Conservation (phyloP, 2,329 filamentous ascomycete species). For the Chrysoporthe cubensis region DNA sequence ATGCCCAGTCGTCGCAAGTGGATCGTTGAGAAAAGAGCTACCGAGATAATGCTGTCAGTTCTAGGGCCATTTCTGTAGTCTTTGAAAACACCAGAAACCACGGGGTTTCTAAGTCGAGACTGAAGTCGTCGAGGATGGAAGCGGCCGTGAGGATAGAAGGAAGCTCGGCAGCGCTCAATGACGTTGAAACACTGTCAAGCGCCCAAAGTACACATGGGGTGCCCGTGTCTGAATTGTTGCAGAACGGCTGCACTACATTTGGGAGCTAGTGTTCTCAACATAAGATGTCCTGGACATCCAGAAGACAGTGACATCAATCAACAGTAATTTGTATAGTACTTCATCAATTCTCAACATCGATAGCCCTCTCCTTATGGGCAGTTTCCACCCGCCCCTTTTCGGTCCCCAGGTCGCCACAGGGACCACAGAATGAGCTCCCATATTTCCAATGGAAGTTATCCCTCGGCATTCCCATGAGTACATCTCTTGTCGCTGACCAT, state of each 20-base stretch:
- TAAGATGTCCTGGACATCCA: neutral
- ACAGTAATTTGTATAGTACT: neutral
- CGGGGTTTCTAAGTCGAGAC: neutral
- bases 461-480: neutral
- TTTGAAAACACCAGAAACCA: neutral
- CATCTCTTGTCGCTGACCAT: neutral
- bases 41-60: slow-evolving; percentile 6
- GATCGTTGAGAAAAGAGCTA: slow-evolving; percentile 2
- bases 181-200: slow-evolving; percentile 4
- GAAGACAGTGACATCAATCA: neutral
- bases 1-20: slow-evolving; percentile 3
- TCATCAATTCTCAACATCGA: neutral
- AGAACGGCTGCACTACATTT: neutral
- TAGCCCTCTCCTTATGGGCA: neutral
- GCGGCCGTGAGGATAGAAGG: slow-evolving; percentile 8
- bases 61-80: slow-evolving; percentile 1
- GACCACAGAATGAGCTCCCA: neutral
- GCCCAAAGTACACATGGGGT: neutral
- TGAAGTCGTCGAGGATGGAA: neutral
- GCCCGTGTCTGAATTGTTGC: neutral
- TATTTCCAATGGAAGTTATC: neutral
- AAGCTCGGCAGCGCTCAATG: slow-evolving; percentile 13
- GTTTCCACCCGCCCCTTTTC: slow-evolving; percentile 12
- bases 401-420: neutral
- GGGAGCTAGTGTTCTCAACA: neutral